Conservation (phyloP, 2,329 filamentous ascomycete genomes). For the Metarhizium album region DNA sequence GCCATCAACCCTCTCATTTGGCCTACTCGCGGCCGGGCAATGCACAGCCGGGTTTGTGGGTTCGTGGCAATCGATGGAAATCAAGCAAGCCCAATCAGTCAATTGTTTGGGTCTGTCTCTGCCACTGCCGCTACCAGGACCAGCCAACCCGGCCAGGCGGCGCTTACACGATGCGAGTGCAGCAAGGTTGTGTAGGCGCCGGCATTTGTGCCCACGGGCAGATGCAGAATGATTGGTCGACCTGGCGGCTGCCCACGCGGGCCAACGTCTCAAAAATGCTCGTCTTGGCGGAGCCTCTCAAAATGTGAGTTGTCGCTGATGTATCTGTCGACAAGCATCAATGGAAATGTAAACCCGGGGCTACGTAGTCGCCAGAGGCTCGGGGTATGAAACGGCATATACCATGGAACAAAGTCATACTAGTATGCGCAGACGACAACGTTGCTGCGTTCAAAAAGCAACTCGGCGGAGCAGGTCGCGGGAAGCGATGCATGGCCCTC, state of each 20-base stretch:
- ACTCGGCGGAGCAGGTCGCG: neutral
- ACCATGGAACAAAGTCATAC: too few species aligned
- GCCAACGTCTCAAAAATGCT: conserved; percentile 9
- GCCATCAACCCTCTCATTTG: neutral
- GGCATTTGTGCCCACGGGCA: neutral
- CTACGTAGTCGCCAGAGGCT: neutral
- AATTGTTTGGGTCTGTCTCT: neutral
- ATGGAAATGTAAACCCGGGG: neutral
- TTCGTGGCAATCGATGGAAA: neutral
- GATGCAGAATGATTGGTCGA: conserved; percentile 12
- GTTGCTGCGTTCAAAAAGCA: neutral
- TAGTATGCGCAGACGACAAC: neutral
- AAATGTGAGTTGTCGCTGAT: neutral
- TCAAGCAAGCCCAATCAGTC: conserved; percentile 4
- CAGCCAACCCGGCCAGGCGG: neutral
- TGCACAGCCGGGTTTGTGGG: neutral
- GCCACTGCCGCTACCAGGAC: neutral
- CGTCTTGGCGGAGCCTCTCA: neutral
- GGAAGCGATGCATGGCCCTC: neutral
- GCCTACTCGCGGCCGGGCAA: neutral
- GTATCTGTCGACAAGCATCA: neutral
- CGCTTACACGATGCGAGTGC: neutral
- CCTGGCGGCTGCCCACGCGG: conserved; percentile 14
- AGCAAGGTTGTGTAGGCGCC: conserved; percentile 4
- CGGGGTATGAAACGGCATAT: neutral